Percentiles rank a stretch among this genome's conserved stretches.
Conservation (phyloP, 257 asterid genomes). For the Prunella vulgaris region DNA sequence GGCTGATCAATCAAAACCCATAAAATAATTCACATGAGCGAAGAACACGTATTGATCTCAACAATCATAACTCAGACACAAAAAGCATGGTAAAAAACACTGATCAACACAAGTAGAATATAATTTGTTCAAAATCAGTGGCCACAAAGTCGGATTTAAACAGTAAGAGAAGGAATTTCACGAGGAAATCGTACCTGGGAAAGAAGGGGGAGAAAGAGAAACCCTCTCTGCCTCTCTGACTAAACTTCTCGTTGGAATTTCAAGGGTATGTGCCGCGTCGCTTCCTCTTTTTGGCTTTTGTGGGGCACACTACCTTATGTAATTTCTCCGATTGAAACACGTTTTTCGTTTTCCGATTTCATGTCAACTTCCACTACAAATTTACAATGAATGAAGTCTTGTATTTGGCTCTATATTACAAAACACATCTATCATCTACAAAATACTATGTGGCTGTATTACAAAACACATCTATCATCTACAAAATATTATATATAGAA, state of each 20-base stretch:
- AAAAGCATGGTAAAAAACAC: not conserved
- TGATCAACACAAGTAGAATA: not conserved
- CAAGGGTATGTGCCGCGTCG: slow-evolving; percentile 18
- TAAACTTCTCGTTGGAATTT: slow-evolving; percentile 12
- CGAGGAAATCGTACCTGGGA: slow-evolving; percentile 33
- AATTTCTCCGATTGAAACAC: not conserved
- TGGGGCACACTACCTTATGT: not conserved
- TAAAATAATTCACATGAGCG: slow-evolving; percentile 11
- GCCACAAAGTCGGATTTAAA: not conserved
- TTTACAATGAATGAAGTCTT: no score
- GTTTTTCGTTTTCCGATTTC: not conserved
- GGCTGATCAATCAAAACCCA: slow-evolving; percentile 37
- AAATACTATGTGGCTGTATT: no score
- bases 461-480: no score
- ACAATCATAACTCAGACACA: not conserved
- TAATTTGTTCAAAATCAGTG: slow-evolving; percentile 11
- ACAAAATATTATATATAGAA: no score
- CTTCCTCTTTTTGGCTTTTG: slow-evolving; percentile 19
- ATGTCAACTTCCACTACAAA: no score
- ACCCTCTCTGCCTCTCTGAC: slow-evolving; percentile 6
- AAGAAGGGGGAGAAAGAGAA: slow-evolving; percentile 23
- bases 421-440: no score
- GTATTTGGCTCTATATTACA: no score
- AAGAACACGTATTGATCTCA: slow-evolving; percentile 1
- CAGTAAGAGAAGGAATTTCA: not conserved